Percentiles rank a stretch among this genome's conserved stretches.
phyloP scores from a whole-genome alignment of 1,139 yeast genomes.

The Candida sanyaensis region DNA sequence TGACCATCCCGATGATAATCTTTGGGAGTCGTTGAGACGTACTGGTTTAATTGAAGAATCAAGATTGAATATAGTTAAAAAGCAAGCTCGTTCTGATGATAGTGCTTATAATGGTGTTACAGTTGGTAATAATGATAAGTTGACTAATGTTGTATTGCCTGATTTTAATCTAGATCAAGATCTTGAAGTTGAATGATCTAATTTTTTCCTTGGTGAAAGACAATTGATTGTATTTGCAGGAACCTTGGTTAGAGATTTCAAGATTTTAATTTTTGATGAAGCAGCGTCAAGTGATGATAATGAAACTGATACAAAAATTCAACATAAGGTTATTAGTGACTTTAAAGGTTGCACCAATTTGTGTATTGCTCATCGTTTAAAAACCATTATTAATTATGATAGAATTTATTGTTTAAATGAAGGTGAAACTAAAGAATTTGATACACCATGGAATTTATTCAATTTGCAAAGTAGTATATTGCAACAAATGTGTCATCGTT shows the following conservation, averaged over 20 bases:
- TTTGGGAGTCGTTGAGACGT: slow-evolving; percentile 39
- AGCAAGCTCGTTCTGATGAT: slow-evolving; percentile 13
- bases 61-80: slow-evolving; percentile 23
- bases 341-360: slow-evolving; percentile 39
- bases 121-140: slow-evolving; percentile 8
- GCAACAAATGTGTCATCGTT: slow-evolving; percentile 61
- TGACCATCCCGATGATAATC: slow-evolving; percentile 29
- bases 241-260: slow-evolving; percentile 41
- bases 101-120: not conserved
- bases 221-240: slow-evolving; percentile 44
- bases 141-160: slow-evolving; percentile 20
- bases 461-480: slow-evolving; percentile 25
- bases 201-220: slow-evolving; percentile 40
- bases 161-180: slow-evolving; percentile 42
- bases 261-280: slow-evolving; percentile 41
- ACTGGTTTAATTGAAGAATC: slow-evolving; percentile 29
- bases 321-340: slow-evolving; percentile 34
- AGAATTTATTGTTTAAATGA: slow-evolving; percentile 38
- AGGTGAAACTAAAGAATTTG: slow-evolving; percentile 64
- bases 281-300: slow-evolving; percentile 47
- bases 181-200: slow-evolving; percentile 43
- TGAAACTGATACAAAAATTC: slow-evolving; percentile 43
- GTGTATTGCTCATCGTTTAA: slow-evolving; percentile 45
- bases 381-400: slow-evolving; percentile 40
- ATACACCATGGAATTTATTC: slow-evolving; percentile 44